Base-by-base conservation (phyloP, 2,329 filamentous ascomycete genomes). In the Colletotrichum cuscutae region DNA sequence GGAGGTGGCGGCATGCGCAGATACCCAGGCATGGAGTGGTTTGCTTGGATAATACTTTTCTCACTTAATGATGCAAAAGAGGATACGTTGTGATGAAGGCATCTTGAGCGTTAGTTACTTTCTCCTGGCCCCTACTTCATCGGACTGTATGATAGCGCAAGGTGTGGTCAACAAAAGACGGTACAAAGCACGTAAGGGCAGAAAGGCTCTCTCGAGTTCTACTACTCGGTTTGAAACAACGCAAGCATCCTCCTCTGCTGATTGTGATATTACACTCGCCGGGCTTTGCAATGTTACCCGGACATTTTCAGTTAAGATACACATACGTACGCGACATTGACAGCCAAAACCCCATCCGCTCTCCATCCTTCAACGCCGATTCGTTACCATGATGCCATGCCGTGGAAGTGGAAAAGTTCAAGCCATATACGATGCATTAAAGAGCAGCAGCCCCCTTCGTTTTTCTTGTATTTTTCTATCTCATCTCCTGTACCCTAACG, bases 11-110 rank as follows among this genome's bases (percentile, higher is more conserved):
- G 67, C 56, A 49, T 35, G 61, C 56, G 71, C 46, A 65, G 60
- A 73, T 73, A 73, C 67, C 71, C 71, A 56, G 70, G 71, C 66
- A 73, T 71, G 71, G 71, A 59, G 66, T 19, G 71, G 37, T 62
- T 65, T 54, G 67, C 71, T 73, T 73, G 71, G 71, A 73, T 73
- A 73, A 65, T 69, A 46, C 32, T 71, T 65, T 62, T 57, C 42
- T 57, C 54, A 58, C 71, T n/a, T 70, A 65, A 65, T 65, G 66
- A 49, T n/a, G 58, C 57, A 54, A 54, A 67, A 26, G 49, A 65
- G 35, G 68, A 67, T 54, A 73, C 24, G 24, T 52, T 12, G 62
- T 63, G 69, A 65, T 37, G 66, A 68, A 54, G 71, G 71, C 71
- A 57, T 65, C 68, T 63, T 57, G 56, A 72, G 69, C 65, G 69